These are phyloP conservation scores for Solanum virginianum DNA, from an alignment of 257 asterid genomes.

Conservation along the genomic window DNA sequence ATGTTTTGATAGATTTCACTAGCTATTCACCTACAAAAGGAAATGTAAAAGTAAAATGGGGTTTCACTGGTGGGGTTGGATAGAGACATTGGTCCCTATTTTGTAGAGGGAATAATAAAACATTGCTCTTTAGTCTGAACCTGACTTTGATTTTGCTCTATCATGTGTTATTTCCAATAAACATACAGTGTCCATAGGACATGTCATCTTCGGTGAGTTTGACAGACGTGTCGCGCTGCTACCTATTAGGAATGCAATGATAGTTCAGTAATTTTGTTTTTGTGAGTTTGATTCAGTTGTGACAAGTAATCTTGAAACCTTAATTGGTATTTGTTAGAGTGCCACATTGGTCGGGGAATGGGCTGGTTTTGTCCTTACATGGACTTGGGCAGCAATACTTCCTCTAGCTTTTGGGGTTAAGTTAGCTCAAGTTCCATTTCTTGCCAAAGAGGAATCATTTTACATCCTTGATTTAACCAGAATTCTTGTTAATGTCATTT, in stretches of 20 bases:
- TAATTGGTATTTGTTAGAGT: neutral
- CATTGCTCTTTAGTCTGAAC: neutral
- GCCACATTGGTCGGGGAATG: neutral
- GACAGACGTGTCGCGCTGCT: neutral
- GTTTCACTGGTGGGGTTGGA: slow-evolving; percentile 20
- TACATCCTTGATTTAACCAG: neutral
- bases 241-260: neutral
- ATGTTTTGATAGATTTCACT: slow-evolving; percentile 26
- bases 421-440: neutral
- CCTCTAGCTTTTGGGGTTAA: neutral
- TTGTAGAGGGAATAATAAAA: neutral
- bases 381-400: neutral
- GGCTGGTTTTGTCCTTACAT: neutral
- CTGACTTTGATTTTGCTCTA: neutral
- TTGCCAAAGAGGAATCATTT: neutral
- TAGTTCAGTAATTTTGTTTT: neutral
- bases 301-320: neutral
- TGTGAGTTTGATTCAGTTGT: neutral
- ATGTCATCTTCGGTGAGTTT: neutral
- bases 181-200: neutral
- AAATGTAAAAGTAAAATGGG: slow-evolving; percentile 10
- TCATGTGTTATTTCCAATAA: neutral
- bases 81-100: slow-evolving; percentile 27
- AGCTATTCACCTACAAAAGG: slow-evolving; percentile 7
- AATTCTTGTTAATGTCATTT: neutral